Percentiles rank a stretch among this genome's conserved stretches.
Conservation (phyloP, 345 rosid species). For the Moricandia moricandioides region DNA sequence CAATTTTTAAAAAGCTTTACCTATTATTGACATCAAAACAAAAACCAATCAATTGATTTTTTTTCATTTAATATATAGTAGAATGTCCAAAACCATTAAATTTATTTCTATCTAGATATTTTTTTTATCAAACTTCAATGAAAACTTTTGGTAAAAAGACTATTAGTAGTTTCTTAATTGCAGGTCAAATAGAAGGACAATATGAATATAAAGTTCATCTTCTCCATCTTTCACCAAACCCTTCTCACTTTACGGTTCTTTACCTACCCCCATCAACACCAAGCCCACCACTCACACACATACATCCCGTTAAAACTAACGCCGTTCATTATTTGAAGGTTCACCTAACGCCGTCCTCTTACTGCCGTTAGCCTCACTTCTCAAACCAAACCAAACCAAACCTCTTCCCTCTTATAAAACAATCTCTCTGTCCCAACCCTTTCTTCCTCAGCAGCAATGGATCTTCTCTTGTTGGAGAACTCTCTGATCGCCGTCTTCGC, state of each 20-base stretch:
- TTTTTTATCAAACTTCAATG: no score
- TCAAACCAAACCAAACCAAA: slow-evolving; percentile 26
- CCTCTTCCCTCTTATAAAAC: slow-evolving; percentile 24
- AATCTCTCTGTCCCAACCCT: neutral
- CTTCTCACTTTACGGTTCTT: slow-evolving; percentile 16
- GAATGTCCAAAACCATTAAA: no score
- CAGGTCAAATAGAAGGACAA: no score
- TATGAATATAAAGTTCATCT: no score
- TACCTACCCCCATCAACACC: slow-evolving; percentile 32
- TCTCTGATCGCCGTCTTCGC: slow-evolving; percentile 67
- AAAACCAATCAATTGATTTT: no score
- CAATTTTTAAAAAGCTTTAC: no score
- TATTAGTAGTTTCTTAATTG: no score
- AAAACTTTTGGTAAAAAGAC: no score
- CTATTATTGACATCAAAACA: no score
- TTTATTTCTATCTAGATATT: no score
- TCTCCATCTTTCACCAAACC: slow-evolving; percentile 32
- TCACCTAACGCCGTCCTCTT: slow-evolving; percentile 31
- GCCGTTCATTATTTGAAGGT: neutral
- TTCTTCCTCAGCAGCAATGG: slow-evolving; percentile 47
- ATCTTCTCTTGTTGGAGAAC: slow-evolving; percentile 77
- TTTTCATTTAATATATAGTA: no score
- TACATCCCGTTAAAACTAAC: slow-evolving; percentile 21
- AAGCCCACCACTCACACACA: slow-evolving; percentile 8
- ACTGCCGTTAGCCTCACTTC: slow-evolving; percentile 22